Conservation (phyloP, 805 yeast species). For the Pichia ethanolica region DNA sequence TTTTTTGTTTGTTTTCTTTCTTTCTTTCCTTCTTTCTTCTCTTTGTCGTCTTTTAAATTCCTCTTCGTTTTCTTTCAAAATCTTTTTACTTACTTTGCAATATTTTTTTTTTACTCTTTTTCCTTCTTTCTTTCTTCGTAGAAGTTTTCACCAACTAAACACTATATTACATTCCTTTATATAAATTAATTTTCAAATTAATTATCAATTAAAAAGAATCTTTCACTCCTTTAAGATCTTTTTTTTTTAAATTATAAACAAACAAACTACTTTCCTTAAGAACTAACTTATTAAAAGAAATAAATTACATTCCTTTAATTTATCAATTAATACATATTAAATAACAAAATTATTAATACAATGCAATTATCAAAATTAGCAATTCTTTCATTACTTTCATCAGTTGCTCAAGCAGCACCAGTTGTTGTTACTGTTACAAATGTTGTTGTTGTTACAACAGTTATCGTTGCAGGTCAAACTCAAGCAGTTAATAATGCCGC, state of each 20-base stretch:
- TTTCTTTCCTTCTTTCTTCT: no score
- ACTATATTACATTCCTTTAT: neutral
- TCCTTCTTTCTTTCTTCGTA: neutral
- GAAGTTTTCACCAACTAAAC: neutral
- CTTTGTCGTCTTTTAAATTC: no score
- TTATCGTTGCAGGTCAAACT: slow-evolving; percentile 16
- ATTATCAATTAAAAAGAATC: neutral
- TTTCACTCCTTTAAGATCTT: neutral
- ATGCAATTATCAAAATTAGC: slow-evolving; percentile 16
- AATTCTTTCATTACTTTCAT: slow-evolving; percentile 16
- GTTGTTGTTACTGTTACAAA: slow-evolving; percentile 18
- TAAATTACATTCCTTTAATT: neutral
- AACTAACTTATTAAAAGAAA: no score
- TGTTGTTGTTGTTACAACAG: slow-evolving; percentile 18
- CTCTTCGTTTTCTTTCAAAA: no score
- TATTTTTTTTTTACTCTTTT: neutral
- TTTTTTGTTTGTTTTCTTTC: no score
- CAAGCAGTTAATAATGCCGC: slow-evolving; percentile 11
- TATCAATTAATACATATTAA: neutral
- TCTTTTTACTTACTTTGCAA: no score
- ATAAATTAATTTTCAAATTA: no score
- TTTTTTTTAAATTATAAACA: neutral
- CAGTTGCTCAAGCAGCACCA: slow-evolving; percentile 20
- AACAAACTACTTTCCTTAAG: neutral
- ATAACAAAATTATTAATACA: neutral